phyloP scores from a whole-genome alignment of 139 green algal genomes.

The Zygnema cylindricum region DNA sequence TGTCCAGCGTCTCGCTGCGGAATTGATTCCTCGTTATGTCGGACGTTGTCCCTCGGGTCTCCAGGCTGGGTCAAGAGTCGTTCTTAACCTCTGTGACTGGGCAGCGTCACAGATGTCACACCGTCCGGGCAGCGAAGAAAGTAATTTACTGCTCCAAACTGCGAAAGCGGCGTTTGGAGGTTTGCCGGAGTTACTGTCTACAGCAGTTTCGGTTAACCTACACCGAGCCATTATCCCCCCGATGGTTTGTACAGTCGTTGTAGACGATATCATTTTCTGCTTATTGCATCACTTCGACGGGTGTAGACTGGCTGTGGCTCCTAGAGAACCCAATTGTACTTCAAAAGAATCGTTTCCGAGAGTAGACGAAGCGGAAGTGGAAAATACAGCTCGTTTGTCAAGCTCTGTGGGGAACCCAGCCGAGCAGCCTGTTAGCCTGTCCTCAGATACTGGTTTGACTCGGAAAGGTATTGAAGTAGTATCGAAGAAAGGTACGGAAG shows the following conservation, averaged over 20 bases:
- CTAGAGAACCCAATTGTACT: no score
- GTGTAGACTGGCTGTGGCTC: neutral
- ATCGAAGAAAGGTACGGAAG: no score
- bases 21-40: constrained; percentile 44
- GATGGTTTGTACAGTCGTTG: neutral
- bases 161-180: constrained; percentile 22
- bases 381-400: neutral
- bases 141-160: neutral
- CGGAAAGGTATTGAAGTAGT: neutral
- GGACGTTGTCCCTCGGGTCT: constrained; percentile 19
- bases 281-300: constrained; percentile 9
- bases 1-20: constrained; percentile 26
- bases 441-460: neutral
- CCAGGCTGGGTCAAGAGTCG: neutral
- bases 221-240: neutral
- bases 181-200: constrained; percentile 2
- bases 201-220: neutral
- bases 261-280: constrained; percentile 9
- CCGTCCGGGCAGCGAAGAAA: neutral
- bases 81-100: constrained; percentile 46
- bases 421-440: neutral
- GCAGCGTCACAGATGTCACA: neutral
- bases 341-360: no score
- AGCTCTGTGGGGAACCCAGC: neutral
- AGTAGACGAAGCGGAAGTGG: neutral